Base-by-base conservation (phyloP, 2,329 filamentous ascomycete genomes). In the Sclerotiophoma versabilis region DNA sequence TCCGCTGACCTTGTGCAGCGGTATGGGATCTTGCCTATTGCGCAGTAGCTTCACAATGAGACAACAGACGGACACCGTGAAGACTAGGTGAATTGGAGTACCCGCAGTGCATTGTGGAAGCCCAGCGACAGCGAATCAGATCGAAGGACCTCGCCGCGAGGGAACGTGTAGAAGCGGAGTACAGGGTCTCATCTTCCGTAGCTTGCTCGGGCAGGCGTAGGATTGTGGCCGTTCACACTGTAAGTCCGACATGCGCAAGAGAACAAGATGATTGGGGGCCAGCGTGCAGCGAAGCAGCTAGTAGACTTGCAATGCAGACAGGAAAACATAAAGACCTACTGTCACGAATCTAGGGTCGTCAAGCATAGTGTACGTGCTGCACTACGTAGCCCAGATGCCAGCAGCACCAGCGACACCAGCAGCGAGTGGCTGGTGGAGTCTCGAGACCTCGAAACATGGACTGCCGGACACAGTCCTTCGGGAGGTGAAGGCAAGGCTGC, bases 11-110 rank as follows among this genome's bases (percentile, higher is more conserved):
- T 54, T 62, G 56, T 58, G 33, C 36, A 26, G 32, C 33, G 41
- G 41, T 42, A 54, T 39, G 22, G 29, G 17, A 53, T 19, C 30
- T 25, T 26, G 42, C 42, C 44, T 57, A 54, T 46, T 49, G 41
- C 26, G 47, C 17, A 25, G 46, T 26, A 54, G 45, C 45, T 61
- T 58, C 60, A 66, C 55, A 66, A 60, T 64, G 62, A 60, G 49
- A 60, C 60, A 64, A 58, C 53, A 47, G 8, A 22, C 49, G 51
- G 54, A 52, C 49, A 49, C 41, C 48, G 53, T 43, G 52, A 63
- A 44, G 51, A 64, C 57, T 55, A 63, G 39, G 61, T 65, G 61
- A 63, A 62, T 60, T 56, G 57, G 19, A 33, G 53, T 32, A 50
- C 10, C 45, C 34, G 34, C 34, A 29, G 3, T 44, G 38, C 51